Conservation (phyloP, 139 green algal genomes). For the Chlorella sp. region DNA sequence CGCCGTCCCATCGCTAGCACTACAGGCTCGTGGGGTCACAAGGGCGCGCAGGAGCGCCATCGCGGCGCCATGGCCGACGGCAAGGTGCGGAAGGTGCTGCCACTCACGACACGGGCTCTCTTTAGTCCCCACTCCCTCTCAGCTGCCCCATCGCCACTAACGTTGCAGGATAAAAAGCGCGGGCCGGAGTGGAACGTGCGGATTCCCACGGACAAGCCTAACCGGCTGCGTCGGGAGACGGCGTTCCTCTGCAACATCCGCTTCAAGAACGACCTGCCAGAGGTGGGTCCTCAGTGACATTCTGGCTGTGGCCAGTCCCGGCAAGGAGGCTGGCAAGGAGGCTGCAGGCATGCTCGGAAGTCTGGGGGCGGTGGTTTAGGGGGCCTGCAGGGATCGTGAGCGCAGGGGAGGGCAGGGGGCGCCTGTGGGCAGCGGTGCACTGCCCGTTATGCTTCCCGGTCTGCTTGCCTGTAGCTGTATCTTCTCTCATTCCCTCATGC, state of each 20-base stretch:
- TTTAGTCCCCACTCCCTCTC: no score
- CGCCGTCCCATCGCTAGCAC: no score
- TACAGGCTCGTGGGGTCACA: no score
- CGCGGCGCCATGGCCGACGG: constrained; percentile 9
- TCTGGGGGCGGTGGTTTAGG: not conserved
- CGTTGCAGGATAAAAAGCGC: constrained; percentile 38
- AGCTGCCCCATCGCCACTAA: not conserved
- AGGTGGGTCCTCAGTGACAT: constrained; percentile 33
- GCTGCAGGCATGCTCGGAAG: not conserved
- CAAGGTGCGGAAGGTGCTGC: not conserved
- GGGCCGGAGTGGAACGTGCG: constrained; percentile 36
- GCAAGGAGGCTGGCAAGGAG: not conserved
- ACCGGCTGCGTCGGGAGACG: constrained; percentile 59
- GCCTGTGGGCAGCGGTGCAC: not conserved
- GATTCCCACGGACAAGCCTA: constrained; percentile 22
- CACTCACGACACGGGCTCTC: not conserved
- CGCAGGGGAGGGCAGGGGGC: not conserved
- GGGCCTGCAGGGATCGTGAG: not conserved
- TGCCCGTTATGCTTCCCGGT: not conserved
- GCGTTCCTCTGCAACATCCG: constrained; percentile 72
- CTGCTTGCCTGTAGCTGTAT: not conserved
- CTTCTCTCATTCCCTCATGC: no score
- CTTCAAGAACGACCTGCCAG: constrained; percentile 76
- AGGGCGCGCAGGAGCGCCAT: not conserved
- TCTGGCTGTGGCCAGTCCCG: not conserved